These are phyloP conservation scores for Bipolaris zeicola DNA, from an alignment of 2,329 filamentous ascomycete genomes.

Conservation along the genomic window DNA sequence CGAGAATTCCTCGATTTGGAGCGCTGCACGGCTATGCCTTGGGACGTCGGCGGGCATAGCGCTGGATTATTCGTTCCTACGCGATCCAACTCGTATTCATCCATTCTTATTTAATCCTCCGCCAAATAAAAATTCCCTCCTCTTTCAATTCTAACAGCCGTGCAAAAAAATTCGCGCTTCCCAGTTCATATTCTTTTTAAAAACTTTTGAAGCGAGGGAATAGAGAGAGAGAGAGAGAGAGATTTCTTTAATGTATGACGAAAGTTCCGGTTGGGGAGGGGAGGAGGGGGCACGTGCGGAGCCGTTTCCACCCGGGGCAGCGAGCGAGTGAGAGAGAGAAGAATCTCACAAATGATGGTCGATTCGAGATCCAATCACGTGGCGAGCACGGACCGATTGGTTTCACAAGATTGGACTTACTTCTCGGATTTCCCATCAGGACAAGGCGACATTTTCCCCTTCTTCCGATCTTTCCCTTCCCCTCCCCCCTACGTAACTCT, in stretches of 20 bases:
- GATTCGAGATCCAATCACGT: conserved; percentile 11
- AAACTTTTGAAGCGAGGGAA: not conserved
- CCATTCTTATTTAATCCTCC: conserved; percentile 12
- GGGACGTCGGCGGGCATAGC: conserved; percentile 29
- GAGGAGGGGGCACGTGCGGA: not conserved
- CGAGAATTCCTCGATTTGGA: conserved; percentile 19
- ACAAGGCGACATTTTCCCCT: not conserved
- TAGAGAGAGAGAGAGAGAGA: too few species aligned
- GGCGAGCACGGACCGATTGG: conserved; percentile 14
- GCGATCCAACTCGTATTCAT: conserved; percentile 35
- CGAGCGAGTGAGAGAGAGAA: not conserved
- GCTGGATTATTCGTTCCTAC: conserved; percentile 38
- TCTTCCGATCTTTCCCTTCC: conserved; percentile 12
- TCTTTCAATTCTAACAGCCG: not conserved
- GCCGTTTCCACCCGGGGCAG: conserved; percentile 7
- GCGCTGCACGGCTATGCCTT: conserved; percentile 20
- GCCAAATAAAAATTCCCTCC: too few species aligned
- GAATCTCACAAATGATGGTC: not conserved
- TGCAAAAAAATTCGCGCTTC: not conserved
- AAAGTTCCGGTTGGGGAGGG: not conserved
- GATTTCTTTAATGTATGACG: not conserved
- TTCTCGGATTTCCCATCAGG: not conserved
- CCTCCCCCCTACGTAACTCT: not conserved
- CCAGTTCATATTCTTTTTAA: not conserved
- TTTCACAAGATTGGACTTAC: conserved; percentile 12